Base-by-base conservation (phyloP, 2,329 filamentous ascomycete species). In the Paraphoma chrysanthemicola region DNA sequence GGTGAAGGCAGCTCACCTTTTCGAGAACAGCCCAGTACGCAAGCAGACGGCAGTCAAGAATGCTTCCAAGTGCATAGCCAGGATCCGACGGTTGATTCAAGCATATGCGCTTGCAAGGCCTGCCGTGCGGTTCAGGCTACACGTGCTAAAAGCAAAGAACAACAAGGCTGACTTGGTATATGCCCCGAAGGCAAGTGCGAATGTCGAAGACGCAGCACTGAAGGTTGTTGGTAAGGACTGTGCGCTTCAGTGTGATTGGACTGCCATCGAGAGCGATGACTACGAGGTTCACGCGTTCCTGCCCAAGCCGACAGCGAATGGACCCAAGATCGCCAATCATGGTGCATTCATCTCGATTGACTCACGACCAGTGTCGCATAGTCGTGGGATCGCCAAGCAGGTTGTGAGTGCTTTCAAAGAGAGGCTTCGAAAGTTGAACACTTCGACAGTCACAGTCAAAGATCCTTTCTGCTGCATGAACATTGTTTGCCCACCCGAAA, bases 91-190 rank as follows among this genome's bases (percentile, higher is more conserved):
- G 16, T 76, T 90, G 17, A 73, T 93, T 36, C 81, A 85, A 56
- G 79, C 84, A 0, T 92, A 91, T 75, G 88, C 84, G 4, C 79
- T 93, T 48, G 86, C 89, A 5, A 83, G 88, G 61, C 87, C 88
- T 7, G 73, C 80, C n/a, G 73, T 90, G 31, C 86, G 82, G 57
- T 77, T 93, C 29, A 80, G 80, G 2, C 78, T 92, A 52, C 87
- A 82, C 55, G 79, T 92, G 3, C 66, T 85, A 4, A 86, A 86
- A 31, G 77, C 79, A 1, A 81, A 79, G 57, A 79, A 74, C 11
- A 78, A 82, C 31, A 83, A 82, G 31, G 77, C 77, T 2, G 80
- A 82, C 28, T 92, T 88, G 84, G 81, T 80, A 3, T 92, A 90
- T 72, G 83, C 86, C 1, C 88, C 89, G 0, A 82, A 81, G 30